Evolutionary conservation across 2,329 filamentous ascomycete genomes (phyloP), one percentile per base, ranked within the genome.

Genomic region (Talaromyces atroroseus): DNA sequence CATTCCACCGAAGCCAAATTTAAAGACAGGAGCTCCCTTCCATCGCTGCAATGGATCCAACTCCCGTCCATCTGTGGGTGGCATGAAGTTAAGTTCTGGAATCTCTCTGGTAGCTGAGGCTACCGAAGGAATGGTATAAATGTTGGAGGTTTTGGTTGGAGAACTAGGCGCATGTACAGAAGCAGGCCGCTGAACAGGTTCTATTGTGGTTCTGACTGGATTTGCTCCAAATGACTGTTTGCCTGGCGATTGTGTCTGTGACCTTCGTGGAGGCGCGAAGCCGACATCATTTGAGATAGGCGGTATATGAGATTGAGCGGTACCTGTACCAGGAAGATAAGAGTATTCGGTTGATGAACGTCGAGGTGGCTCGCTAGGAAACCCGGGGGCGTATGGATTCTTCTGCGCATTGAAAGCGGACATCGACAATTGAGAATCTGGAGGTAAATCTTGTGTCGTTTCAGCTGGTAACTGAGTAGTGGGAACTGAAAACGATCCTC

Each of bases 1-100:
- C 1, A 83, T 82, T 12, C 94, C 94, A 20, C 91, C 92, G 49
- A 95, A 85, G 2, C 90, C 91, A 87, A 95, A 99, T 1, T 82
- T 83, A 65, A 97, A 87, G 12, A 96, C 81, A 0, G 95, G 94
- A 12, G 84, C 82, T 2, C 95, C 95, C 73, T 88, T 91, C 94
- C 94, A 99, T 62, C 94, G 82, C 68, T 95, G 82, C 6, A 99
- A 76, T 2, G 86, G 84, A 73, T 99, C 94, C 18, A 84, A 74
- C 65, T 78, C 75, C 38, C 77, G 77, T 48, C 82, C 82, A 61
- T 79, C 83, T 49, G 74, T 74, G 3, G 83, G 84, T 5, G 75
- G 64, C 52, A 85, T 79, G 59, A 82, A 85, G 20, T 79, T 75
- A 16, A 83, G 70, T 23, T 80, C 76, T 14, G 78, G 79, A 44